These are phyloP conservation scores for Chlamydomonas urium DNA, from an alignment of 139 green algal genomes.

Conservation along the genomic window DNA sequence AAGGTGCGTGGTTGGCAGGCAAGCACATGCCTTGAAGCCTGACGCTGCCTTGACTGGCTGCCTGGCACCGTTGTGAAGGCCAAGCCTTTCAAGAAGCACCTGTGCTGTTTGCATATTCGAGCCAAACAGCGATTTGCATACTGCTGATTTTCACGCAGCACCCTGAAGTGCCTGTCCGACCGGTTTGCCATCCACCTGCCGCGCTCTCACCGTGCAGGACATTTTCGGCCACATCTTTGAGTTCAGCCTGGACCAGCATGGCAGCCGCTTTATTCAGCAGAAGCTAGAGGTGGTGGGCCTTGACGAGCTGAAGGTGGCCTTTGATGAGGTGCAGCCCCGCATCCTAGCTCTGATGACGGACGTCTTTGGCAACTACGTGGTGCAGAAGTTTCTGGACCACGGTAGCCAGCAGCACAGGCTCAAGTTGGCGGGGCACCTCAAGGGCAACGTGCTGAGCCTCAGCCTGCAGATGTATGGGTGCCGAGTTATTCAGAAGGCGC, in stretches of 20 bases:
- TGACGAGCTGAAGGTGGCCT: constrained; percentile 56
- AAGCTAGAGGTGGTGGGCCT: constrained; percentile 60
- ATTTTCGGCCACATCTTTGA: constrained; percentile 70
- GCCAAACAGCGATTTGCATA: neutral
- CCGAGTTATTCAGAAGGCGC: constrained; percentile 87
- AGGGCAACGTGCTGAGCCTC: constrained; percentile 52
- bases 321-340: constrained; percentile 60
- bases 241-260: constrained; percentile 85
- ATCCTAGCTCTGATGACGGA: constrained; percentile 78
- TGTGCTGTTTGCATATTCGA: neutral
- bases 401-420: constrained; percentile 24
- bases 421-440: neutral
- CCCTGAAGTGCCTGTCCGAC: neutral
- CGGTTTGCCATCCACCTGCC: neutral
- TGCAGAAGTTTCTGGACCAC: constrained; percentile 83
- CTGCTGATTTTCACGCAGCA: neutral
- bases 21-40: too few species aligned
- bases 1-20: neutral
- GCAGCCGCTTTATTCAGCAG: constrained; percentile 89
- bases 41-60: too few species aligned
- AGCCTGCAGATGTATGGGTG: constrained; percentile 91
- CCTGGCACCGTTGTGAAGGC: too few species aligned
- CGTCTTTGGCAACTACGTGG: constrained; percentile 86
- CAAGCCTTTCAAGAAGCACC: neutral
- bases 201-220: too few species aligned